Base-by-base conservation (phyloP, 345 rosid genomes). In the Euphorbia lathyris region DNA sequence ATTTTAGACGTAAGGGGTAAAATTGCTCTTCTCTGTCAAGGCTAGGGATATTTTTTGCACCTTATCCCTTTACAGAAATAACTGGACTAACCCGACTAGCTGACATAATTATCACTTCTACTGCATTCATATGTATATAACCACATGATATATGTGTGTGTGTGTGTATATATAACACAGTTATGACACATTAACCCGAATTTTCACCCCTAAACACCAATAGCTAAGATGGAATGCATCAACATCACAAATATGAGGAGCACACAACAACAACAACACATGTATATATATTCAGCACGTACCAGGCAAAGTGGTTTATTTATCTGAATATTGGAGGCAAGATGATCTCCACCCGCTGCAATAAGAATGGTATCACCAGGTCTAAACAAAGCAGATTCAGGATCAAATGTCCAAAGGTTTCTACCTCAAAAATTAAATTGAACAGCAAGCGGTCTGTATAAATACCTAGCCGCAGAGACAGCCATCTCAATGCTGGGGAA, bases 331-430 rank as follows among this genome's bases (percentile, higher is more conserved):
- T 90, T 85, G 67, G 94, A 90, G 75, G 85, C 90, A 59, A 50
- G 83, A 86, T 92, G 90, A 70, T 59, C 83, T 66, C 93, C 90
- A 14, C 99, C 99, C 47, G 96, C 84, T 69, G 87, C 86, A 72
- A 95, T 92, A 74, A 95, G 85, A 78, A 95, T 95, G 73, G 97
- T 90, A 72, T 95, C 98, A 56, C 97, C 98, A 4, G 97, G 94
- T 79, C 97, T 95, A 83, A 22, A 75, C 73, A 69, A 64, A 82
- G 65, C 40, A 81, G 66, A 19, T 58, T 32, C 22, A 80, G 74
- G 38, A 80, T 79, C 16, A 62, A 67, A 38, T 68, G 69, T 58
- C 38, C 50, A 58, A 27, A 12, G 50, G 53, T 3, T 36, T n/a
- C 34, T 56, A 40, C 42, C 62, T 45, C 14, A 42, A 66, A 25